phyloP scores from a whole-genome alignment of 352 stramenopile genomes.

The Phytopythium chamaehyphon region DNA sequence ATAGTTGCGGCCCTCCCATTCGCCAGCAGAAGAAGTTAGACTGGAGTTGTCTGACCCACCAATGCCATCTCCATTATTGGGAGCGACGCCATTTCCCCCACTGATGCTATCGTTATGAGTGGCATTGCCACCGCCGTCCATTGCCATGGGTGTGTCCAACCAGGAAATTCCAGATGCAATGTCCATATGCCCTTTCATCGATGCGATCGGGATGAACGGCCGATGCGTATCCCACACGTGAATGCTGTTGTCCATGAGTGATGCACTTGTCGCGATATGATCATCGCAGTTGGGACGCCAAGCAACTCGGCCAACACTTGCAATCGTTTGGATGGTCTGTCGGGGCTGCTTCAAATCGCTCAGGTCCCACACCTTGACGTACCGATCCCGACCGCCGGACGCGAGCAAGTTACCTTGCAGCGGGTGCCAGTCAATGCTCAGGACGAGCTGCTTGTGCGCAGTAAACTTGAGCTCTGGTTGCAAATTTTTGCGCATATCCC shows the following conservation, averaged over 20 bases:
- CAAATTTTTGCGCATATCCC: conserved; percentile 80
- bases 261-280: conserved; percentile 83
- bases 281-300: conserved; percentile 76
- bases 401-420: conserved; percentile 59
- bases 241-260: conserved; percentile 85
- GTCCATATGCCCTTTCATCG: conserved; percentile 81
- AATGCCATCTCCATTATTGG: not conserved
- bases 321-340: conserved; percentile 86
- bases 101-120: conserved; percentile 6
- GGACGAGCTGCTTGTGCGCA: conserved; percentile 79
- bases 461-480: conserved; percentile 85
- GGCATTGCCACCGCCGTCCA: not conserved
- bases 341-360: conserved; percentile 63
- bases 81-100: not conserved
- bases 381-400: conserved; percentile 79
- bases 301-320: conserved; percentile 73
- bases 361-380: conserved; percentile 86
- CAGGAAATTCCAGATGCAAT: conserved; percentile 82
- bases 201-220: conserved; percentile 80
- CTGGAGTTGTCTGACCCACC: too few species aligned
- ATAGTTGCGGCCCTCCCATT: conserved; percentile 73
- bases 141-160: conserved; percentile 69
- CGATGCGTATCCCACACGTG: conserved; percentile 84
- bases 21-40: conserved; percentile 13
- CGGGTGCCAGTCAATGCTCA: conserved; percentile 84